A percentile compares a stretch with the other conserved stretches of the same genome.
phyloP scores from a whole-genome alignment of 345 rosid species.

The Lenwebbia sp. region DNA sequence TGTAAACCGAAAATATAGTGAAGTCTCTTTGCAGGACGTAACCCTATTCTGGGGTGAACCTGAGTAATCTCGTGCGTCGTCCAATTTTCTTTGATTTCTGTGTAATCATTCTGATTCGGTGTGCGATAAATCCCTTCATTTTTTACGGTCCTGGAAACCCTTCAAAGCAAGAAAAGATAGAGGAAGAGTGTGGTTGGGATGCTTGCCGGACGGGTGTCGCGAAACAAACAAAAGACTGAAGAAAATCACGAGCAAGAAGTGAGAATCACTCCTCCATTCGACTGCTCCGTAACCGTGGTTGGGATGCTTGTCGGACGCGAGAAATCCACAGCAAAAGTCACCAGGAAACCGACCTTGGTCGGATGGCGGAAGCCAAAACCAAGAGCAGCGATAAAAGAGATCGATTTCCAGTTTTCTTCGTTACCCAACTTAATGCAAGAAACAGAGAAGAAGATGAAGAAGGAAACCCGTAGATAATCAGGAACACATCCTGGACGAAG shows the following conservation, averaged over 20 bases:
- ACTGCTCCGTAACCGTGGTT: neutral
- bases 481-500: neutral
- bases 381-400: neutral
- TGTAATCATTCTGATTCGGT: no score
- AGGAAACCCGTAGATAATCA: neutral
- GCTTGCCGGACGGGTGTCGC: neutral
- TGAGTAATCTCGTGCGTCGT: no score
- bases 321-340: neutral
- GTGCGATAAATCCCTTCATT: no score
- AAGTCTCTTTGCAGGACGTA: no score
- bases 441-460: neutral
- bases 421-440: neutral
- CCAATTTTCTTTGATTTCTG: no score
- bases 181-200: no score
- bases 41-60: no score
- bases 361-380: neutral
- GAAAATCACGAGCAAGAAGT: neutral
- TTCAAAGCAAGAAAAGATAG: no score
- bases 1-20: no score
- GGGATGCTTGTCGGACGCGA: neutral
- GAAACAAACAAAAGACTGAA: neutral
- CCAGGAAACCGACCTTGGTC: neutral
- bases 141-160: neutral
- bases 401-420: neutral
- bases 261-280: neutral